Conservation (phyloP, 768 basidiomycete genomes). For the Neoboletus magnificus region DNA sequence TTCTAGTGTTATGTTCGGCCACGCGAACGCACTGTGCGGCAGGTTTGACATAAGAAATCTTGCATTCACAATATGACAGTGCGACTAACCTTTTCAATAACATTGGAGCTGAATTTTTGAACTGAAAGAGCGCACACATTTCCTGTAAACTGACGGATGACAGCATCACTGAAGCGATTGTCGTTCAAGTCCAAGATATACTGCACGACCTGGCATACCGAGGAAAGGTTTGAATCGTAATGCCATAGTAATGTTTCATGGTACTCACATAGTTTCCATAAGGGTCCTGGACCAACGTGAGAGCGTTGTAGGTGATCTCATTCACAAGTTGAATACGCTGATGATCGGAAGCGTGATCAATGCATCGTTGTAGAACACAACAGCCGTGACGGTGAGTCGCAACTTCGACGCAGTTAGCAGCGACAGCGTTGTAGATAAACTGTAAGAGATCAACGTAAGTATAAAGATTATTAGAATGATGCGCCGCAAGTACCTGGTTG, state of each 20-base stretch:
- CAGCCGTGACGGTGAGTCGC: conserved; percentile 98
- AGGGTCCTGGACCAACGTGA: conserved; percentile 97
- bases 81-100: conserved; percentile 81
- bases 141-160: conserved; percentile 96
- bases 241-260: neutral
- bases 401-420: conserved; percentile 97
- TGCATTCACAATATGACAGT: neutral
- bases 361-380: conserved; percentile 96
- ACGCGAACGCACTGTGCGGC: conserved; percentile 73
- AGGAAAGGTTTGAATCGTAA: neutral
- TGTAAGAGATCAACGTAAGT: conserved; percentile 26
- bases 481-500: conserved; percentile 68
- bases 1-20: conserved; percentile 91
- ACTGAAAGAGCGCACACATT: conserved; percentile 97
- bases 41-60: neutral
- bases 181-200: conserved; percentile 98
- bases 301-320: conserved; percentile 97
- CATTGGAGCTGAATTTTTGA: conserved; percentile 99
- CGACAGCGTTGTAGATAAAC: conserved; percentile 99
- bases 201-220: conserved; percentile 74
- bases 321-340: conserved; percentile 96
- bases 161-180: conserved; percentile 95
- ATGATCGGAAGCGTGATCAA: conserved; percentile 95
- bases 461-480: neutral
- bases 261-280: conserved; percentile 82